Conservation (phyloP, 2,329 filamentous ascomycete genomes). For the Aspergillus transmontanensis region DNA sequence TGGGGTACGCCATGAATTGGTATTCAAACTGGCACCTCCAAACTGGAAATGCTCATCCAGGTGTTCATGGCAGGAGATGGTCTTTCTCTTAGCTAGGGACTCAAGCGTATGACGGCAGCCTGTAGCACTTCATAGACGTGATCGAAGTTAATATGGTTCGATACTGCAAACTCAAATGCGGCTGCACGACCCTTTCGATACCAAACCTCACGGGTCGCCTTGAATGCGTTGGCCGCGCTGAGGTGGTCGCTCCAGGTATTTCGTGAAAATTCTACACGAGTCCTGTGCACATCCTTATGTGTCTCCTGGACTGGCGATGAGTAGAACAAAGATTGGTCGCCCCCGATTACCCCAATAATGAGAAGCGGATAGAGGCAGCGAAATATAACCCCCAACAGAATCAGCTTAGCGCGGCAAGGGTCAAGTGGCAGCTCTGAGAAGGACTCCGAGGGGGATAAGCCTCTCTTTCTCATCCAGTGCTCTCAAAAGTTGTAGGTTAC, state of each 20-base stretch:
- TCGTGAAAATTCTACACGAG: slow-evolving; percentile 35
- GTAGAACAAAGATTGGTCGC: slow-evolving; percentile 34
- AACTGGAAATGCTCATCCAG: slow-evolving; percentile 38
- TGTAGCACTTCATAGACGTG: slow-evolving; percentile 7
- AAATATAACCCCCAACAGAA: slow-evolving; percentile 55
- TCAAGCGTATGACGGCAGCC: slow-evolving; percentile 9
- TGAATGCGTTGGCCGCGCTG: slow-evolving; percentile 47
- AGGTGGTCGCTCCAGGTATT: slow-evolving; percentile 51
- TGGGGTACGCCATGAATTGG: slow-evolving; percentile 45
- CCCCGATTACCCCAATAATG: slow-evolving; percentile 43
- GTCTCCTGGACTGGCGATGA: slow-evolving; percentile 32
- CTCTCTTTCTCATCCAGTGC: slow-evolving; percentile 48
- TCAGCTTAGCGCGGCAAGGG: slow-evolving; percentile 52
- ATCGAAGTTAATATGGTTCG: slow-evolving; percentile 12
- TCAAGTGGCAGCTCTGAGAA: slow-evolving; percentile 47
- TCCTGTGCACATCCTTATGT: slow-evolving; percentile 25
- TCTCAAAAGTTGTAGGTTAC: slow-evolving; percentile 42
- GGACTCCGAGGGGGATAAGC: slow-evolving; percentile 50
- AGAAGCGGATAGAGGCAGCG: slow-evolving; percentile 55
- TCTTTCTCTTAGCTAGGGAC: slow-evolving; percentile 1
- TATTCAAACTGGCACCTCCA: slow-evolving; percentile 43
- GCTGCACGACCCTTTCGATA: slow-evolving; percentile 30
- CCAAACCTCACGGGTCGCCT: slow-evolving; percentile 37
- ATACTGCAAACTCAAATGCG: slow-evolving; percentile 34
- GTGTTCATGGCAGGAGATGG: slow-evolving; percentile 14